Percentiles rank a stretch among this genome's conserved stretches.
Evolutionary conservation across 176 grass and related monocot species (phyloP).

Genomic region (Oryza coarctata): DNA sequence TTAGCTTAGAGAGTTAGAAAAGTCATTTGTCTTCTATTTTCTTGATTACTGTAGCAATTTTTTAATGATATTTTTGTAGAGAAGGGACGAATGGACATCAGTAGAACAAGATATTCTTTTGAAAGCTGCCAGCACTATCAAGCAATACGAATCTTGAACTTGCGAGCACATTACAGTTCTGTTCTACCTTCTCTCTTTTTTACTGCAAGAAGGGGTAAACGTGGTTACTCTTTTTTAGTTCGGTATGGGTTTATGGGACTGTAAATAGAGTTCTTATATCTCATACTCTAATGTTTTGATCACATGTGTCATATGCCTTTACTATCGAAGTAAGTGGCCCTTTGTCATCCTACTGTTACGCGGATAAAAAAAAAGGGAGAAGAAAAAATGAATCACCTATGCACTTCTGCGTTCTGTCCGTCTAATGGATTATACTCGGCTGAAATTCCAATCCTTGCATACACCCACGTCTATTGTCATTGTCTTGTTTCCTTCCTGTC

Average conservation of each 20-base stretch:
- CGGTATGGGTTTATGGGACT: neutral
- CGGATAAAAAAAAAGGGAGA: neutral
- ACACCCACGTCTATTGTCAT: slow-evolving; percentile 78
- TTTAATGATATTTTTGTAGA: neutral
- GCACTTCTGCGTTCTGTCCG: neutral
- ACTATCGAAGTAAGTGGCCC: neutral
- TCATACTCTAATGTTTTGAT: neutral
- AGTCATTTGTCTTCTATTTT: neutral
- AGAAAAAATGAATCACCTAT: slow-evolving; percentile 17
- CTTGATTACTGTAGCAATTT: neutral
- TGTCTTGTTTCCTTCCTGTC: slow-evolving; percentile 40
- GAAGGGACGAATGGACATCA: slow-evolving; percentile 59
- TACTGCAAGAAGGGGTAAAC: neutral
- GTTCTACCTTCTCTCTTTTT: neutral
- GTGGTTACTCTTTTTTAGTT: neutral
- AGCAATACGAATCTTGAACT: slow-evolving; percentile 49
- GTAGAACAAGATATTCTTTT: slow-evolving; percentile 75
- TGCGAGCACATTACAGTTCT: slow-evolving; percentile 18
- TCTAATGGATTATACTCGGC: slow-evolving; percentile 41
- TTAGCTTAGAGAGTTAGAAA: neutral
- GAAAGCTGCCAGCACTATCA: slow-evolving; percentile 48
- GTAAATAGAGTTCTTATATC: neutral
- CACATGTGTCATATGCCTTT: neutral
- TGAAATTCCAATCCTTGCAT: slow-evolving; percentile 63
- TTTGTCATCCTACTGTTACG: neutral